Evolutionary conservation across 345 rosid genomes (phyloP), one percentile per base, ranked within the genome.

Genomic region (Dipteronia sinensis): DNA sequence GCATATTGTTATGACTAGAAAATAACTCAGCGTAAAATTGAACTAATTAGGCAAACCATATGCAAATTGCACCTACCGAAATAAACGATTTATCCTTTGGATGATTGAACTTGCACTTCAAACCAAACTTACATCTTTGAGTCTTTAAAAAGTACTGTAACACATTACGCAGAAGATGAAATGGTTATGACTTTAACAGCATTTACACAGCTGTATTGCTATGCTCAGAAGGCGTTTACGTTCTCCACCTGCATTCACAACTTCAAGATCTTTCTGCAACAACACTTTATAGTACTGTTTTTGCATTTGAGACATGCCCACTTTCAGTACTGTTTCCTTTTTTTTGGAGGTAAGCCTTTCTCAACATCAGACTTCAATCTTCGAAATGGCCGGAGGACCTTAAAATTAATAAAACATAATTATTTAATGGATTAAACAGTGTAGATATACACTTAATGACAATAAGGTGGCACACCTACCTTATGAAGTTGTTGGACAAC

Each of bases 221-320:
- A 93, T 94, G 85, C 94, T 97, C 77, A 97, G 74, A 71, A 97
- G 91, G 67, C 99, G 98, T 82, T 94, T 97, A 31, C 99, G 98
- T 84, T 97, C 99, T 80, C 99, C 99, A 82, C 99, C 99, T 79
- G 99, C 99, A 88, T 94, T 97, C 71, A 97, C 94, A 67, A 94
- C 98, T 90, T 94, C 99, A 78, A 97, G 94, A 81, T 97, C 99
- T 83, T 97, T 97, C 89, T 97, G 99, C 80, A 97, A 83, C 75
- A 97, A 90, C 4, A 96, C 97, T 84, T 69, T 91, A 77, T 97
- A 97, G 77, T 91, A 97, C 53, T 94, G 94, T 38, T 97, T 97
- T 85, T 97, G 99, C 99, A 97, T 89, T 90, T 97, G 99, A 78
- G 99, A 97, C 99, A 97, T 97, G 70, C 99, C 99, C 71, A 97